phyloP scores from a whole-genome alignment of 2,329 filamentous ascomycete genomes.

The Scortechinia acanthostroma region DNA sequence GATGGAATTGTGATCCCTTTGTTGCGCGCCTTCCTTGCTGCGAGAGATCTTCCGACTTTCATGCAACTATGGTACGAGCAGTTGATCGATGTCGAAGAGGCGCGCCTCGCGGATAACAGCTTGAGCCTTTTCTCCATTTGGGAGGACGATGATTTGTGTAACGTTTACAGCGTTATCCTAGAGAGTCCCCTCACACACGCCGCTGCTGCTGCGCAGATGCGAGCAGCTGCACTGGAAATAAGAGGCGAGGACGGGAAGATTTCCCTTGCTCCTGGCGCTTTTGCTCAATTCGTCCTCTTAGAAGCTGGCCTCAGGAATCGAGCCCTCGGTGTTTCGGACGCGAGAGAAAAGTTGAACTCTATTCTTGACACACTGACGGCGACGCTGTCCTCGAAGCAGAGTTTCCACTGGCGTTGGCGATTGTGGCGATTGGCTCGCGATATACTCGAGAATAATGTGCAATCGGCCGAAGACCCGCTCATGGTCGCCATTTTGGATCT shows the following conservation, averaged over 20 bases:
- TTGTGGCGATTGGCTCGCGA: constrained; percentile 25
- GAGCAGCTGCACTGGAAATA: constrained; percentile 14
- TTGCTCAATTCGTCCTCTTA: constrained; percentile 21
- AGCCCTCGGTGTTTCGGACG: constrained; percentile 9
- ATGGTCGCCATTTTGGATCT: constrained; percentile 11
- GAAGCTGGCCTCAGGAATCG: constrained; percentile 21
- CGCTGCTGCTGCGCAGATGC: constrained; percentile 7
- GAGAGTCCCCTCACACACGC: constrained; percentile 17
- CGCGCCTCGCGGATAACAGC: constrained; percentile 12
- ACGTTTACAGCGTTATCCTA: constrained; percentile 20
- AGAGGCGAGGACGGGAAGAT: constrained; percentile 15
- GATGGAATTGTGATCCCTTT: constrained; percentile 25
- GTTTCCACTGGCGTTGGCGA: constrained; percentile 26
- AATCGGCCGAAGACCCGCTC: constrained; percentile 11
- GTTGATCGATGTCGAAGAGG: constrained; percentile 21
- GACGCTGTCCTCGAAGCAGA: constrained; percentile 18
- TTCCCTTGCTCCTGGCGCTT: constrained; percentile 14
- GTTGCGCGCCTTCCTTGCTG: constrained; percentile 24
- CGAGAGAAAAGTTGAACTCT: constrained; percentile 3
- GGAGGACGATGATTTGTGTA: constrained; percentile 32
- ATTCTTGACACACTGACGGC: constrained; percentile 15
- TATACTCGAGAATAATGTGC: constrained; percentile 16
- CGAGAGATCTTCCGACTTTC: constrained; percentile 27
- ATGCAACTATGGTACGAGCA: constrained; percentile 27
- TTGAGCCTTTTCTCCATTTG: constrained; percentile 23